Evolutionary conservation across 106 monocot species (phyloP).

Genomic region (Gastrodia elata): DNA sequence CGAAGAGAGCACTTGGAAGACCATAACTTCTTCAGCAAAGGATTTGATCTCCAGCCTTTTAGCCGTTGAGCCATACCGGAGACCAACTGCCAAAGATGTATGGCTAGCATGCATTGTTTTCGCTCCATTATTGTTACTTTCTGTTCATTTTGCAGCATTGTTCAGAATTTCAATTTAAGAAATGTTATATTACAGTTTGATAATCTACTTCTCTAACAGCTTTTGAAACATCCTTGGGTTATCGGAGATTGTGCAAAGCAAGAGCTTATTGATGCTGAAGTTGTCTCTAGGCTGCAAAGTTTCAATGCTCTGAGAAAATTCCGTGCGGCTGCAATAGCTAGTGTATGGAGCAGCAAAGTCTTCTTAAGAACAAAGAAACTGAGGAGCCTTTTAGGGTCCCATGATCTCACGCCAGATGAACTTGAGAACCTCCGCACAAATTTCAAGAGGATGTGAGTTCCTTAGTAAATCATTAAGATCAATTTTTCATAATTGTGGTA

Average conservation of each 20-base stretch:
- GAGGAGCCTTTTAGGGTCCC: slow-evolving; percentile 37
- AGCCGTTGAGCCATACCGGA: slow-evolving; percentile 42
- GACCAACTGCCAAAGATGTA: slow-evolving; percentile 62
- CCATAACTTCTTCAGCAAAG: slow-evolving; percentile 55
- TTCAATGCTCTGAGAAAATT: slow-evolving; percentile 63
- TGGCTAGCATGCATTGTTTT: not conserved
- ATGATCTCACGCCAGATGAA: slow-evolving; percentile 49
- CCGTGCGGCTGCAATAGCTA: slow-evolving; percentile 67
- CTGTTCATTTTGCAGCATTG: not conserved
- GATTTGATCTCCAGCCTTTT: slow-evolving; percentile 57
- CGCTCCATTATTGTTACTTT: not conserved
- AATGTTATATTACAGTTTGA: slow-evolving; percentile 1
- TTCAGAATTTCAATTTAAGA: not conserved
- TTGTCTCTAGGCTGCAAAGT: slow-evolving; percentile 55
- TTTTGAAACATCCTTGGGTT: slow-evolving; percentile 66
- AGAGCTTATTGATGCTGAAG: slow-evolving; percentile 56
- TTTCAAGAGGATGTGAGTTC: slow-evolving; percentile 50
- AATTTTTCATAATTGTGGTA: too few species aligned
- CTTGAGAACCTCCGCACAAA: slow-evolving; percentile 45
- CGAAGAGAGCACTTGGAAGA: slow-evolving; percentile 58
- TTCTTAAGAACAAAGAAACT: slow-evolving; percentile 46
- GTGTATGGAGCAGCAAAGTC: slow-evolving; percentile 52
- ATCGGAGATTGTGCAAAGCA: slow-evolving; percentile 60
- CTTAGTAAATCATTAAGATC: not conserved
- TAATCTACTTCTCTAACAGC: slow-evolving; percentile 21